phyloP scores from a whole-genome alignment of 352 stramenopile genomes.

The Phytophthora sojae region DNA sequence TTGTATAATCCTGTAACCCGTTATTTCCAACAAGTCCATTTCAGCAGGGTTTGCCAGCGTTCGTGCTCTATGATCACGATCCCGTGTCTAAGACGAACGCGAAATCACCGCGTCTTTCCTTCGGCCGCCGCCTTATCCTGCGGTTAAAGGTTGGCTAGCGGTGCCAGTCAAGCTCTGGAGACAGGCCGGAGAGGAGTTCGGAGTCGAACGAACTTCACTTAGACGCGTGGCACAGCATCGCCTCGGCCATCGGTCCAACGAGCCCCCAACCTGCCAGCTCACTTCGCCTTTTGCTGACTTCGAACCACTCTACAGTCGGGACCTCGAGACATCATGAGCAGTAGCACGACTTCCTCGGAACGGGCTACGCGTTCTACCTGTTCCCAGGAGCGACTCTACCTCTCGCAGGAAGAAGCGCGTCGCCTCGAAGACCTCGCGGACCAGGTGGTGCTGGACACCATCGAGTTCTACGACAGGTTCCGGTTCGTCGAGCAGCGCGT shows the following conservation, averaged over 20 bases:
- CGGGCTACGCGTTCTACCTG: conserved; percentile 14
- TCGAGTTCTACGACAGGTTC: conserved; percentile 50
- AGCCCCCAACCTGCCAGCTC: background rate
- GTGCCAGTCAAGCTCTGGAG: conserved; percentile 1
- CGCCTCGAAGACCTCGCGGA: conserved; percentile 41
- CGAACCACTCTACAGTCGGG: background rate
- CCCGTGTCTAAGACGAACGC: conserved; percentile 10
- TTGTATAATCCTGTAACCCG: background rate
- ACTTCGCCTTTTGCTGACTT: conserved; percentile 22
- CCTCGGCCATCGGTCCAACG: too few relatives aligned
- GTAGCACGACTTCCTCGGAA: conserved; percentile 32
- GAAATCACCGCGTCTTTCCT: conserved; percentile 26
- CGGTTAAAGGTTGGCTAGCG: background rate
- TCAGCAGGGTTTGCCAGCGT: background rate
- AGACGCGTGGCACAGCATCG: conserved; percentile 19
- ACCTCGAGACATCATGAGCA: conserved; percentile 30
- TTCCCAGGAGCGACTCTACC: conserved; percentile 25
- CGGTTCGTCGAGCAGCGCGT: conserved; percentile 43
- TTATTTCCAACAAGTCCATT: background rate
- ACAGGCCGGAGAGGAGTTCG: conserved; percentile 21
- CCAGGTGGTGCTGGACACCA: conserved; percentile 46
- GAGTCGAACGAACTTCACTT: conserved; percentile 16
- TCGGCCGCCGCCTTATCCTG: background rate
- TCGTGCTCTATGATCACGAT: conserved; percentile 11
- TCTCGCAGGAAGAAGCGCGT: conserved; percentile 29